phyloP scores from a whole-genome alignment of 1,284 basidiomycete genomes.

The Inonotus obliquus region DNA sequence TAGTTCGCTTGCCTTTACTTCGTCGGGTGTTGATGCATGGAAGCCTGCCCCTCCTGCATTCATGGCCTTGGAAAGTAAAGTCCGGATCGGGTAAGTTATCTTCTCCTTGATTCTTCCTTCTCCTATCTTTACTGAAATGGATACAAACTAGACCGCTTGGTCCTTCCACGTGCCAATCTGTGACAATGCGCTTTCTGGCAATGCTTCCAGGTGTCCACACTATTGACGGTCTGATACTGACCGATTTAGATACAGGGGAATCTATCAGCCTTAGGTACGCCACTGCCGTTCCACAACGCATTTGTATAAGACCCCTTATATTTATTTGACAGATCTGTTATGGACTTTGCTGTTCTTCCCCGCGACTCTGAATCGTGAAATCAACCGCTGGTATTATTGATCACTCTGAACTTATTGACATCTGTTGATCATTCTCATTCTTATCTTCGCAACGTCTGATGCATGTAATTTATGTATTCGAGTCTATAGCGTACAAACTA shows the following conservation, averaged over 20 bases:
- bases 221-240: slow-evolving; percentile 68
- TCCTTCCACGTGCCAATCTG: slow-evolving; percentile 78
- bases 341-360: slow-evolving; percentile 17
- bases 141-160: slow-evolving; percentile 56
- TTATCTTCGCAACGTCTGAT: not conserved
- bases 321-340: slow-evolving; percentile 11
- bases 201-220: slow-evolving; percentile 76
- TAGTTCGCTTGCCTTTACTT: not conserved
- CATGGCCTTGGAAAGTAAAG: slow-evolving; percentile 74
- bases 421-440: not conserved
- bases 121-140: not conserved
- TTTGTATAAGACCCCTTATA: not conserved
- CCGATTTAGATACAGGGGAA: slow-evolving; percentile 68
- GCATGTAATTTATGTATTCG: slow-evolving; percentile 2
- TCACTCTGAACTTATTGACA: too few species aligned
- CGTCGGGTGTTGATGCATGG: slow-evolving; percentile 26
- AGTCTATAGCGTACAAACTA: not conserved
- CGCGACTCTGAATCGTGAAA: not conserved
- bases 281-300: not conserved
- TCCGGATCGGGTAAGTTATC: slow-evolving; percentile 67
- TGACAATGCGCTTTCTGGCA: slow-evolving; percentile 83
- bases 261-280: slow-evolving; percentile 68
- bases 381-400: too few species aligned
- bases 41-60: slow-evolving; percentile 53
- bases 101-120: not conserved